Base-by-base conservation (phyloP, 2,329 filamentous ascomycete genomes). In the Pseudogymnoascus sp. region DNA sequence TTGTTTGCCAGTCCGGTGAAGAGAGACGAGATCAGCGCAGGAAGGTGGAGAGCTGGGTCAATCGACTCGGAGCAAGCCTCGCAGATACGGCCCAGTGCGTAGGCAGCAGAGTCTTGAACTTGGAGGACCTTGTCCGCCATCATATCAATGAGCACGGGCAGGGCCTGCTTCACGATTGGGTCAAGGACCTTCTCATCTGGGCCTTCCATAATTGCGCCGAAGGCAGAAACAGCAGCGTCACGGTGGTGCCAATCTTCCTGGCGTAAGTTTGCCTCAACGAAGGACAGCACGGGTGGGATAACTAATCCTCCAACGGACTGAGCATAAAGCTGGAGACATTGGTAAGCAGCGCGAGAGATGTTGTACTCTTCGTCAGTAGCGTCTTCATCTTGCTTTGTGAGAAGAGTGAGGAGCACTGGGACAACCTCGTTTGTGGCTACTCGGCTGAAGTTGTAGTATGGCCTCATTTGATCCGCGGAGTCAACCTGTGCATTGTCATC, bases 141-240 rank as follows among this genome's bases (percentile, higher is more conserved):
- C 84, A 88, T 87, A 68, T 83, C 85, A 72, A 99, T 94, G 59
- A 99, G 82, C 61, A 97, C 90, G 60, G 91, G 89, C 59, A 99
- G 84, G 65, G 92, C 94, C 75, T 97, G 93, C 80, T 96, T 96
- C 71, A 99, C 91, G 62, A 99, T 89, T 62, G 93, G 92, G 71
- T 96, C 91, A 60, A 99, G 80, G 59, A 93, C 86, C 78, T 90
- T 91, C 76, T 96, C 90, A 63, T 97, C 94, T 0, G 94, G 94
- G 27, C 94, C 94, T 73, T 99, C 94, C 92, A 99, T 97, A 70
- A 99, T 97, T 68, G 92, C 94, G 66, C 94, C 94, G 69, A 99
- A 97, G 15, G 94, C 92, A 64, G 94, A 96, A 33, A 99, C 94
- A 59, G 94, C 92, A 61, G 94, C 94, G 78, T 99, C 94, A 70